Conservation (phyloP, 2,329 filamentous ascomycete species). For the Neospermospora avenae region DNA sequence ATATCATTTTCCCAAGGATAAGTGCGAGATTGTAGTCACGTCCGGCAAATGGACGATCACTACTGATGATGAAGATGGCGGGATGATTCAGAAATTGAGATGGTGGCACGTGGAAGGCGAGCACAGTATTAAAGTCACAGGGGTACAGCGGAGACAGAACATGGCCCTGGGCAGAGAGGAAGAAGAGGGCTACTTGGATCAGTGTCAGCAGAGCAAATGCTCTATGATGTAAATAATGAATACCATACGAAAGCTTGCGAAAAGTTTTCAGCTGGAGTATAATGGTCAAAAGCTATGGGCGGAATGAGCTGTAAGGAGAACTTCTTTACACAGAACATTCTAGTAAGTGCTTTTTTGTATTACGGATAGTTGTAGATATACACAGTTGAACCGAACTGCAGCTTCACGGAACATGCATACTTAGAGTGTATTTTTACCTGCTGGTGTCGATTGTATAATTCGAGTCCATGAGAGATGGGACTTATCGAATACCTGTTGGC, state of each 20-base stretch:
- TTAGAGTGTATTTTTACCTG: constrained; percentile 57
- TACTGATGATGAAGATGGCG: constrained; percentile 65
- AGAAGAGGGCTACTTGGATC: constrained; percentile 75
- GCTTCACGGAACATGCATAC: too few relatives aligned
- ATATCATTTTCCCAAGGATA: constrained; percentile 81
- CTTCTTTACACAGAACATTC: too few relatives aligned
- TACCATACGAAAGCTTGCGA: constrained; percentile 6
- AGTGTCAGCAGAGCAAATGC: constrained; percentile 51
- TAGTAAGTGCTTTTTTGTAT: too few relatives aligned
- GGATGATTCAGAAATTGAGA: constrained; percentile 69
- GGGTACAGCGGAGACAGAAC: constrained; percentile 64
- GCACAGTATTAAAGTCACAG: constrained; percentile 74
- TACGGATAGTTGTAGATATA: too few relatives aligned
- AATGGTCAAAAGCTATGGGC: too few relatives aligned
- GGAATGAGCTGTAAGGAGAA: too few relatives aligned
- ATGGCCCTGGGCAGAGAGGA: constrained; percentile 49
- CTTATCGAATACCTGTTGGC: constrained; percentile 49
- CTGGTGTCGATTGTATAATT: constrained; percentile 52
- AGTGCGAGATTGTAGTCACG: constrained; percentile 69
- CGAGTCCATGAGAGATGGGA: too few relatives aligned
- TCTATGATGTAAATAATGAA: constrained; percentile 43
- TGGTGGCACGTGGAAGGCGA: constrained; percentile 94
- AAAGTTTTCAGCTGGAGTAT: too few relatives aligned
- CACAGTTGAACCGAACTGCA: too few relatives aligned
- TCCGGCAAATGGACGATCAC: constrained; percentile 89